phyloP scores from a whole-genome alignment of 345 rosid genomes.

The Cardamine resedifolia region DNA sequence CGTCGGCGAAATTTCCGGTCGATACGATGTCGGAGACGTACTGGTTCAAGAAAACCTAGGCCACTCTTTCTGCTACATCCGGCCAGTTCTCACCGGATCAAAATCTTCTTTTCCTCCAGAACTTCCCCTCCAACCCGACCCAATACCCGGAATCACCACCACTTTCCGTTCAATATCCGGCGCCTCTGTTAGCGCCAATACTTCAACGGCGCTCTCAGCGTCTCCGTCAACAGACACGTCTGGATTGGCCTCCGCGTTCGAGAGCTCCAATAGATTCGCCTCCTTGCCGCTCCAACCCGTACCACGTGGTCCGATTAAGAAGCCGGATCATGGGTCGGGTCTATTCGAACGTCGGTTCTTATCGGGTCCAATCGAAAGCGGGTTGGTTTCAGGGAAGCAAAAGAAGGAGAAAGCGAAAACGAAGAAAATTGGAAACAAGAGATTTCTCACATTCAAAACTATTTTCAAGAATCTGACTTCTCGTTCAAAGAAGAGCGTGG shows the following conservation, averaged over 20 bases:
- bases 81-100: conserved; percentile 47
- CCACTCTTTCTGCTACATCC: conserved; percentile 81
- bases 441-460: conserved; percentile 30
- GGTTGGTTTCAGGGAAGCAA: conserved; percentile 39
- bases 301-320: conserved; percentile 49
- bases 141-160: conserved; percentile 44
- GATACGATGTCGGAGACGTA: conserved; percentile 41
- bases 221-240: conserved; percentile 44
- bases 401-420: conserved; percentile 26
- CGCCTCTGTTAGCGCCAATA: conserved; percentile 92
- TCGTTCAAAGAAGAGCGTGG: conserved; percentile 38
- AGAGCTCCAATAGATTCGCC: conserved; percentile 75
- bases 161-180: conserved; percentile 86
- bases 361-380: conserved; percentile 52
- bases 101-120: conserved; percentile 22
- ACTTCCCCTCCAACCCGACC: conserved; percentile 46
- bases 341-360: conserved; percentile 40
- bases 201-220: conserved; percentile 64
- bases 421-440: conserved; percentile 37
- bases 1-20: conserved; percentile 47
- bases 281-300: conserved; percentile 81
- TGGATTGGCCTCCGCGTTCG: conserved; percentile 61
- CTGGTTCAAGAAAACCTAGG: conserved; percentile 56
- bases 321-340: conserved; percentile 35
- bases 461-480: conserved; percentile 43